Base-by-base conservation (phyloP, 2,329 filamentous ascomycete species). In the Cladophialophora yegresii region DNA sequence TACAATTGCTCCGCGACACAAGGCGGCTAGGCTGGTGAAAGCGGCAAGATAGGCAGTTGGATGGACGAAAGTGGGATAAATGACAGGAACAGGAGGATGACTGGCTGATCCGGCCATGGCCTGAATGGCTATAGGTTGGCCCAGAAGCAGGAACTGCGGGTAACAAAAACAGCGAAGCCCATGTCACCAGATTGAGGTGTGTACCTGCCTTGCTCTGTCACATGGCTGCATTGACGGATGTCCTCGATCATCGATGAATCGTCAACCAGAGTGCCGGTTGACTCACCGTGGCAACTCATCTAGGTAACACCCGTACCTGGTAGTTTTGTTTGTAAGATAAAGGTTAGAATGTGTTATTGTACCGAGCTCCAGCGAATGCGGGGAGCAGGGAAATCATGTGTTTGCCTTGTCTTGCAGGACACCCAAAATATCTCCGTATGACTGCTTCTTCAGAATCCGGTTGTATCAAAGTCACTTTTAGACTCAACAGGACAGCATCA, bases 71-170 rank as follows among this genome's bases (percentile, higher is more conserved):
- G 55, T 12, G 36, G 26, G 23, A 10, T 43, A 30, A 32, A 45
- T 40, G 55, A 30, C 55, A 58, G 55, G 55, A 58, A 58, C 55
- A 58, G 43, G 55, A 58, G 55, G n/a, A 23, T 45, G 55, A 58
- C 36, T 58, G 55, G 55, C 43, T 58, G 43, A 28, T 58, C 55
- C 4, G 43, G 22, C 50, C 30, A 33, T 47, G 57, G n/a, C 47
- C 32, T 30, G 47, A 30, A 43, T 16, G 45, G 57, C 47, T 13
- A 43, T 53, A 40, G 57, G 30, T 32, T 60, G 36, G 33, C 40
- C 28, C 20, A 40, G 47, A 28, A 43, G 36, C 36, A 43, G 36
- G 36, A 43, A 43, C 36, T 43, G 36, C 7, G 36, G 36, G 36
- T 20, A 43, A 43, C 13, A 43, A 43, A 43, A 43, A 43, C 36